Evolutionary conservation across 2,329 filamentous ascomycete species (phyloP), one percentile per base, ranked within the genome.

Genomic region (Trichoderma sp.): DNA sequence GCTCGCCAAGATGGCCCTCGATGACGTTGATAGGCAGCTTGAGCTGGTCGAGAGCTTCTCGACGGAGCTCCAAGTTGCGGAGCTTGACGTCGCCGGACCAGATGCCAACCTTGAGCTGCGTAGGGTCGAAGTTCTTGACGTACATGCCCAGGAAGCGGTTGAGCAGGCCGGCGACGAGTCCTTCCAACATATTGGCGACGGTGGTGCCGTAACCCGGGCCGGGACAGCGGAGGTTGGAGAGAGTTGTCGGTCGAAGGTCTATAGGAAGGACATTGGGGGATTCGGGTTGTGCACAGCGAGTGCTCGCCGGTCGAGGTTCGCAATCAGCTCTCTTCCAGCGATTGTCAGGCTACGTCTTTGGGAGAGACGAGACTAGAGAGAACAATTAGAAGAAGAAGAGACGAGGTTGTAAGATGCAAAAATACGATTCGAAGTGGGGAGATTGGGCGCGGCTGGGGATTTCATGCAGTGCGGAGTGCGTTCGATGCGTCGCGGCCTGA

Each of bases 61-160:
- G 90, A 70, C 95, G 93, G 62, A 99, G 88, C 84, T 99, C 93
- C 72, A 99, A 91, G 78, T 99, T 91, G 73, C 91, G 91, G 59
- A 99, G 88, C 84, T 97, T 97, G 78, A 99, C 96, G 85, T 99
- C 96, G 77, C 97, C 96, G 26, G 93, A 97, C 96, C 95, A 99
- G 78, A 99, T 99, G 74, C 97, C 96, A 74, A 99, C 95, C 81
- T 99, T 99, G 75, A 99, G 88, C 85, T 99, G 96, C 78, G 94
- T 92, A 69, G 96, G 94, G 82, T 99, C 96, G 81, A 99, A 99
- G 84, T 99, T 98, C 88, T 97, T 95, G 83, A 99, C 95, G 83
- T 99, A 99, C 92, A 98, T 97, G 88, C 96, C 97, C 89, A 99
- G 85, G 84, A 99, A 98, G 86, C 97, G 93, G 86, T 99, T 99